Percentiles rank a stretch among this genome's conserved stretches.
Evolutionary conservation across 2,329 filamentous ascomycete genomes (phyloP).

Genomic region (Curvularia sp.): DNA sequence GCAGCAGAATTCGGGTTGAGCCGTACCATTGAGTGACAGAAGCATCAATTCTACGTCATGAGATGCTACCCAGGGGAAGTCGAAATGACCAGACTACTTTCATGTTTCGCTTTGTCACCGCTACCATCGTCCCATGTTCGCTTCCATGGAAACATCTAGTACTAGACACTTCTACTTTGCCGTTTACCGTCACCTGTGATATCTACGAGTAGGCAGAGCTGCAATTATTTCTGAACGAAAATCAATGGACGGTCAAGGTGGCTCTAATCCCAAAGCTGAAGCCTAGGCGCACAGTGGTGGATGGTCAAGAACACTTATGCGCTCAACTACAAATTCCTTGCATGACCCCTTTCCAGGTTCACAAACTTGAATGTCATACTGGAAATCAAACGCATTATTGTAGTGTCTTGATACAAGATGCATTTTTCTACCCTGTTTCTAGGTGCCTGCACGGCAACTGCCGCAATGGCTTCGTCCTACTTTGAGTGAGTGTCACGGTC

Average conservation of each 20-base stretch:
- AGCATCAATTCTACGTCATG: neutral
- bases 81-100: neutral
- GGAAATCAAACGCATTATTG: neutral
- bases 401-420: neutral
- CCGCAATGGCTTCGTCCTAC: neutral
- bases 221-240: neutral
- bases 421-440: neutral
- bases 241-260: neutral
- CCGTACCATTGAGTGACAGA: neutral
- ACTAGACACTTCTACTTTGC: neutral
- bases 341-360: neutral
- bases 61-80: neutral
- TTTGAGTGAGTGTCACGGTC: neutral
- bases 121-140: neutral
- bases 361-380: neutral
- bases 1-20: too few species aligned
- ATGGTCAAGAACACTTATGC: neutral
- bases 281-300: neutral
- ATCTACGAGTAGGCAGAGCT: neutral
- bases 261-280: neutral
- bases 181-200: neutral
- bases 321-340: neutral
- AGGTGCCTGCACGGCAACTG: neutral
- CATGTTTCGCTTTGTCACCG: neutral
- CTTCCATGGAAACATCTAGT: neutral